Evolutionary conservation across 2,329 filamentous ascomycete genomes (phyloP), one percentile per base, ranked within the genome.

Genomic region (Sporothrix pallida): DNA sequence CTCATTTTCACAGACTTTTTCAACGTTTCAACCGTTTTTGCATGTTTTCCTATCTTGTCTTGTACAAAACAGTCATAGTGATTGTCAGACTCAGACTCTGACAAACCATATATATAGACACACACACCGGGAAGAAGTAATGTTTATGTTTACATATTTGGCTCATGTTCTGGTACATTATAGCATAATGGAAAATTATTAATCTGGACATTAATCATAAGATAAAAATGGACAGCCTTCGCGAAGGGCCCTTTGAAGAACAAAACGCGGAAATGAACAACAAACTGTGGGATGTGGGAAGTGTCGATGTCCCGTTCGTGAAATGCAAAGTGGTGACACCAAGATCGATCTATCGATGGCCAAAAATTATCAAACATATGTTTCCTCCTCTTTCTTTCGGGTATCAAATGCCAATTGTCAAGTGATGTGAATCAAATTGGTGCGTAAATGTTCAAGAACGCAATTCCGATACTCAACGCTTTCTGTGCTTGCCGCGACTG

Each of bases 341-440:
- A 67, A 46, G 42, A 48, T 67, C 62, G 42, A 67, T 48, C 62
- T 46, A 67, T 67, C 62, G 5, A 48, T 48, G 62, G 62, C 62
- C 62, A 44, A 48, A 15, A 8, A 56, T 20, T 56, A 23, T 56
- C 3, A 12, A 37, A 37, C n/a, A 9, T 8, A 4, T 56, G 3
- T 31, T 26, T 23, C 42, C 62, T 67, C 42, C 20, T 67, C 62
- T 48, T 67, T 31, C 62, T 44, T 48, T 67, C 42, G 42, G 62
- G 62, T 65, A 65, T 65, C 60, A 65, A 56, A 56, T 7, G 20
- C 7, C 31, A 37, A 37, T 2, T 37, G 31, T 37, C 31, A 37
- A 37, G 31, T 37, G 31, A 37, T 37, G 31, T 37, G 31, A 37
- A 7, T 37, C 31, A 37, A 56, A 56, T 3, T 52, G 48, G 15